Conservation (phyloP, 306 rosid genomes). For the Prunus persica region DNA sequence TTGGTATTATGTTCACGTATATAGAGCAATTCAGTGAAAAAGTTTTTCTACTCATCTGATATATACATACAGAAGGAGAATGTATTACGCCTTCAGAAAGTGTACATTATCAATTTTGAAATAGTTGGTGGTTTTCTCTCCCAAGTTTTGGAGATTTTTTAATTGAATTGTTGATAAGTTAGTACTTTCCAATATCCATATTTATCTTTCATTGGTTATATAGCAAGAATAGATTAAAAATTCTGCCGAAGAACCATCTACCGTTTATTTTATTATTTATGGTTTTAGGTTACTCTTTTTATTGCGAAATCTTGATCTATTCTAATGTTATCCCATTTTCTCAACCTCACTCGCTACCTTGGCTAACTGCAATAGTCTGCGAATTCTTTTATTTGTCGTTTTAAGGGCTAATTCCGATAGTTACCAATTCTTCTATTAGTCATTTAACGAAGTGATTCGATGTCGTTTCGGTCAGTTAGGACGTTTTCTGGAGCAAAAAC, state of each 20-base stretch:
- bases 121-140: constrained; percentile 39
- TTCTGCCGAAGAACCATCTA: background rate
- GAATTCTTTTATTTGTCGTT: no score
- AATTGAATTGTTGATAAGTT: background rate
- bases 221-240: background rate
- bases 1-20: constrained; percentile 47
- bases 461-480: no score
- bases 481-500: no score
- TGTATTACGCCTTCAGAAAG: constrained; percentile 41
- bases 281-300: no score
- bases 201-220: background rate
- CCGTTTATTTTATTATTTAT: no score
- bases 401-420: no score
- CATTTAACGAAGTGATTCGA: no score
- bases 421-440: no score
- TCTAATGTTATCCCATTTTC: no score
- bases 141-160: background rate
- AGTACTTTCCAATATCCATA: background rate
- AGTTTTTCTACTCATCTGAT: constrained; percentile 34
- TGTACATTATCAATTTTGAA: constrained; percentile 90
- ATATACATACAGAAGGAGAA: constrained; percentile 49
- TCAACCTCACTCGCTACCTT: no score
- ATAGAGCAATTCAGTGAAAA: constrained; percentile 42
- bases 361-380: no score
- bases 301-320: no score